phyloP scores from a whole-genome alignment of 148 eudicot genomes.

The Vaccinium corymbosum region DNA sequence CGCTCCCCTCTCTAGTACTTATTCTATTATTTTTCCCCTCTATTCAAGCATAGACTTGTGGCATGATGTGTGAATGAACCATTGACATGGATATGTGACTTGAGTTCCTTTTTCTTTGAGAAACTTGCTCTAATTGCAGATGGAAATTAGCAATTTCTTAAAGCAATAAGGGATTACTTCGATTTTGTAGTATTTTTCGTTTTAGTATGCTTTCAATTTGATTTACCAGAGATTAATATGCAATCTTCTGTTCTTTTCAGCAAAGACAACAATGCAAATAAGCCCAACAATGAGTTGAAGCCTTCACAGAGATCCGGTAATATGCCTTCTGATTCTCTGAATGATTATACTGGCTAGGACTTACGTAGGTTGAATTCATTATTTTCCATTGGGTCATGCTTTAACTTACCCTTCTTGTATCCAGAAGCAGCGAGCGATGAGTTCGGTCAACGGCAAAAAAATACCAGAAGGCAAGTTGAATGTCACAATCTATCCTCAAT shows the following conservation, averaged over 20 bases:
- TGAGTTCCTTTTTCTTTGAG: neutral
- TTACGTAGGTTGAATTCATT: neutral
- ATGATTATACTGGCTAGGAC: neutral
- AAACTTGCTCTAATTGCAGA: neutral
- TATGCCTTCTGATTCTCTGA: slow-evolving; percentile 2
- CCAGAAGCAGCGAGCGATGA: slow-evolving; percentile 66
- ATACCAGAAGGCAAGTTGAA: slow-evolving; percentile 71
- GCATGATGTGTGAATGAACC: neutral
- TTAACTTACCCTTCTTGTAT: slow-evolving; percentile 17
- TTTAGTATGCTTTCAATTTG: neutral
- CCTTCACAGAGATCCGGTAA: slow-evolving; percentile 70
- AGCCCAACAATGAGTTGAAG: slow-evolving; percentile 45
- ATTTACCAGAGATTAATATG: neutral
- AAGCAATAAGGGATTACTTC: neutral
- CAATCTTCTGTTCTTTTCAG: slow-evolving; percentile 41
- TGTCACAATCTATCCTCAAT: neutral
- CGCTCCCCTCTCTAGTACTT: neutral
- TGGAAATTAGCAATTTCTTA: neutral
- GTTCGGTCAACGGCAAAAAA: slow-evolving; percentile 70
- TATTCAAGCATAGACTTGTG: neutral
- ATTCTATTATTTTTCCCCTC: neutral
- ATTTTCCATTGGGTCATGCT: neutral
- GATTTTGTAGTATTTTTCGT: neutral
- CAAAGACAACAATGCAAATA: slow-evolving; percentile 52
- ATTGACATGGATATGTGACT: neutral